Evolutionary conservation across 192 early-diverging fungal species (phyloP), one percentile per base, ranked within the genome.

Genomic region (Backusella luteola): DNA sequence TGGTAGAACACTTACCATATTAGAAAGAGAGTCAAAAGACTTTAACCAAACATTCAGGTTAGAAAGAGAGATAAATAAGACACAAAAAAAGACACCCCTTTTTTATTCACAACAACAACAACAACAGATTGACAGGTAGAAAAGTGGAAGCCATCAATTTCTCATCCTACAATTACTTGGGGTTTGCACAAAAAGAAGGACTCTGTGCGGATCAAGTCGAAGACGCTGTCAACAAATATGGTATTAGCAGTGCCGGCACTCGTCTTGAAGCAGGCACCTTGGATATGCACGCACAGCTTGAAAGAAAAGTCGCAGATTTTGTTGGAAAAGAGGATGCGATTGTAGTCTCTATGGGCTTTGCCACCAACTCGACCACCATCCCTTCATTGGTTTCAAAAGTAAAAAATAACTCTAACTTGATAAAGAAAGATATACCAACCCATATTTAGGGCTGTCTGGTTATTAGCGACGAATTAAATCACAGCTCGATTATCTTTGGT

Each of bases 161-260:
- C 80, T 91, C 94, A 6, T 96, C 94, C 17, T 97, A 97, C 87
- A 97, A 97, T 80, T 97, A 97, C 79, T 88, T 97, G 71, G 96
- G 96, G 4, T 97, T 97, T 87, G 95, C 93, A 39, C 94, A 96
- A 85, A 90, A 82, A 77, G 84, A 92, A 68, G 96, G 96, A 11
- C 94, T 94, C 4, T 97, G 96, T 77, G 93, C 95, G 0, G 94
- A 96, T 77, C 88, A 89, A 69, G 96, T 96, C 1, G 93, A 96
- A 81, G 81, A 83, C 53, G 82, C 87, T 1, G 87, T 95, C 53
- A 66, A 73, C 0, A 86, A 86, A 75, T 83, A 84, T 73, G 96
- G 96, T 34, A 79, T 95, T 38, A 80, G 85, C 8, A 85, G 85
- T 34, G 85, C 79, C 56, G 90, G 90, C 69, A 63, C 91, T 34